These are phyloP conservation scores for Pezicula neosporulosa DNA, from an alignment of 2,329 filamentous ascomycete genomes.

Conservation along the genomic window DNA sequence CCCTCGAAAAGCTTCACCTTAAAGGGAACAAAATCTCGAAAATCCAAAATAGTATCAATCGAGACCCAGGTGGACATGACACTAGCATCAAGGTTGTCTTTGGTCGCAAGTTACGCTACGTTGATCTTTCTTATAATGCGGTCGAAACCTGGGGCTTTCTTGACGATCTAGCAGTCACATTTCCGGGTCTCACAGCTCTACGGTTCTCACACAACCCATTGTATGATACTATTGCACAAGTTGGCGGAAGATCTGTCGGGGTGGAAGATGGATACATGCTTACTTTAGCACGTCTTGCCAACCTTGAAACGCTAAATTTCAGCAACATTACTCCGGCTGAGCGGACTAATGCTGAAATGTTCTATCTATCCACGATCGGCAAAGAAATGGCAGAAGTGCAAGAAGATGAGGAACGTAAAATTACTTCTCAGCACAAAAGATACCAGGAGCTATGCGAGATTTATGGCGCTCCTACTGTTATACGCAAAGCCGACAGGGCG, in stretches of 20 bases:
- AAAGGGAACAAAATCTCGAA: constrained; percentile 73
- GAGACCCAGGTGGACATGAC: not conserved
- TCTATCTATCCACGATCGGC: constrained; percentile 83
- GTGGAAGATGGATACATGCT: constrained; percentile 88
- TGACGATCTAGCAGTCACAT: constrained; percentile 60
- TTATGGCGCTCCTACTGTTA: constrained; percentile 69
- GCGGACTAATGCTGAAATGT: constrained; percentile 84
- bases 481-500: constrained; percentile 41
- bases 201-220: constrained; percentile 85
- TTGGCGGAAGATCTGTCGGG: constrained; percentile 40
- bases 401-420: constrained; percentile 45
- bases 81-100: constrained; percentile 11
- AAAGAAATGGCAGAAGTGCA: constrained; percentile 65
- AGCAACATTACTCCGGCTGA: constrained; percentile 68
- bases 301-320: constrained; percentile 70
- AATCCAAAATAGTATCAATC: constrained; percentile 39
- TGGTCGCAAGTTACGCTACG: constrained; percentile 36
- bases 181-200: constrained; percentile 72
- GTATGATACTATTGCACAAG: constrained; percentile 45
- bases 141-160: constrained; percentile 71
- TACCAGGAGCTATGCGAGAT: constrained; percentile 71
- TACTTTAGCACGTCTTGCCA: constrained; percentile 70
- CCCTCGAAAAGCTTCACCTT: constrained; percentile 61
- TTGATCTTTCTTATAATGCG: constrained; percentile 73
- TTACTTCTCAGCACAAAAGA: constrained; percentile 65